Conservation (phyloP, 345 rosid genomes). For the Lepidium africanum region DNA sequence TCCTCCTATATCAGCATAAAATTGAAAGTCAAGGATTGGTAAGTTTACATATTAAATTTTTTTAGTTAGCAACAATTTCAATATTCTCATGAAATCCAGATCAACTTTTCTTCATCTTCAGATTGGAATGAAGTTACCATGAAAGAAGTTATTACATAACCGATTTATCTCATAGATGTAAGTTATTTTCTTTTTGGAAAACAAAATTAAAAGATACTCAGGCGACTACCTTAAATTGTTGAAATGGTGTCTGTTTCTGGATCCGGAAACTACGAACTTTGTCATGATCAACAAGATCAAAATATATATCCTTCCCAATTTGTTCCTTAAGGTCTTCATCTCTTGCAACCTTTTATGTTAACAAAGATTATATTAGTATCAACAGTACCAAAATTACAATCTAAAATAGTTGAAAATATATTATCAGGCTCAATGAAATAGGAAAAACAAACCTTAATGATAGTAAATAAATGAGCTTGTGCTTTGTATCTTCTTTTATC, state of each 20-base stretch:
- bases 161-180: neutral
- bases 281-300: slow-evolving; percentile 96
- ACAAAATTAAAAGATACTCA: neutral
- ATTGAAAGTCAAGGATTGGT: neutral
- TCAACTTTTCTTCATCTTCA: neutral
- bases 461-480: slow-evolving; percentile 82
- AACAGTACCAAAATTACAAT: neutral
- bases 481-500: slow-evolving; percentile 86
- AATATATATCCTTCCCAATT: slow-evolving; percentile 84
- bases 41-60: neutral
- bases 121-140: neutral
- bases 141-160: neutral
- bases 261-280: slow-evolving; percentile 86
- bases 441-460: slow-evolving; percentile 57
- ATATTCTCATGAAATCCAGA: neutral
- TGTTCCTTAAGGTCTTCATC: slow-evolving; percentile 81
- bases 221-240: slow-evolving; percentile 63
- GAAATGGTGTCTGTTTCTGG: slow-evolving; percentile 76
- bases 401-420: neutral
- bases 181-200: neutral
- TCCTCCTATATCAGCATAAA: slow-evolving; percentile 56
- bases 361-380: slow-evolving; percentile 5
- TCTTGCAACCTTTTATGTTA: slow-evolving; percentile 61
- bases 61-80: neutral
- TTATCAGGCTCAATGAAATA: neutral